Conservation (phyloP, 1,139 yeast species). For the Saccharomyces hybrid region DNA sequence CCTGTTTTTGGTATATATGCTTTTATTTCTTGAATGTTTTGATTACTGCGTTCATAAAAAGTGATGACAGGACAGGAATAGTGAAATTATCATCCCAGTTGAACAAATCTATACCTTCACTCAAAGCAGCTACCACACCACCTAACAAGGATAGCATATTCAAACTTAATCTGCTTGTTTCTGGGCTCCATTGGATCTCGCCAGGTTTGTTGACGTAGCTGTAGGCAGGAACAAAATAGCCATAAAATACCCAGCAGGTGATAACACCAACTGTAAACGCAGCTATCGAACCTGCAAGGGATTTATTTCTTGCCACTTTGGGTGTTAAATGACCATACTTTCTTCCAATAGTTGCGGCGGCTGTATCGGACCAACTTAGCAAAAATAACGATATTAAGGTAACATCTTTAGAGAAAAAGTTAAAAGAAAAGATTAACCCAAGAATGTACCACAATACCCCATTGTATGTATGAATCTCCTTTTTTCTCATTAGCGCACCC, state of each 20-base stretch:
- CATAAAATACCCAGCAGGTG: slow-evolving; percentile 62
- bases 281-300: slow-evolving; percentile 83
- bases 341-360: slow-evolving; percentile 91
- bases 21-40: slow-evolving; percentile 26
- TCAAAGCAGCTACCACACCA: slow-evolving; percentile 76
- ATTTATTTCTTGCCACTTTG: slow-evolving; percentile 61
- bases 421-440: slow-evolving; percentile 68
- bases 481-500: slow-evolving; percentile 79
- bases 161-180: slow-evolving; percentile 49
- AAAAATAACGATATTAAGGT: slow-evolving; percentile 66
- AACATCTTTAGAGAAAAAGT: slow-evolving; percentile 71
- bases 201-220: slow-evolving; percentile 44
- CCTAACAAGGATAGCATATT: slow-evolving; percentile 49
- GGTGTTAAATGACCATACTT: slow-evolving; percentile 80
- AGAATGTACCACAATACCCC: slow-evolving; percentile 82
- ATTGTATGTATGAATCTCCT: slow-evolving; percentile 61
- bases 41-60: slow-evolving; percentile 47
- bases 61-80: slow-evolving; percentile 77
- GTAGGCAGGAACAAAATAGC: slow-evolving; percentile 58
- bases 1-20: neutral
- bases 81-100: slow-evolving; percentile 88
- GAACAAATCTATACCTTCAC: slow-evolving; percentile 71
- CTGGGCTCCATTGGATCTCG: slow-evolving; percentile 57
- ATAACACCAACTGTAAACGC: slow-evolving; percentile 70
- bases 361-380: slow-evolving; percentile 95